Conservation (phyloP, 352 stramenopile genomes). For the Bremia lactucae region DNA sequence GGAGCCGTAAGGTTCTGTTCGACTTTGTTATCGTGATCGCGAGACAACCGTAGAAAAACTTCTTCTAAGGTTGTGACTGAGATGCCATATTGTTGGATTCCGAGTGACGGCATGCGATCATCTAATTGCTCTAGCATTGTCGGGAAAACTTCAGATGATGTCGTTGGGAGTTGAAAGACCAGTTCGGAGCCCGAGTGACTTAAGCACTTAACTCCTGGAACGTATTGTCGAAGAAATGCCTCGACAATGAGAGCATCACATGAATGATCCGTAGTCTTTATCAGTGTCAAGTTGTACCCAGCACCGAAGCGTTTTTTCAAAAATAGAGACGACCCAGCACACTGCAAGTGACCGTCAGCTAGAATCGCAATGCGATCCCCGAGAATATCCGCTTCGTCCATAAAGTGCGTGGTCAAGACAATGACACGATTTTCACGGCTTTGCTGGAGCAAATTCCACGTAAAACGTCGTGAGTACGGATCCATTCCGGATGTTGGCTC, state of each 20-base stretch:
- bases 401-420: conserved; percentile 74
- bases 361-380: conserved; percentile 89
- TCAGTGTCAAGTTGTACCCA: conserved; percentile 80
- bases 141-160: conserved; percentile 74
- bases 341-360: conserved; percentile 83
- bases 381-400: conserved; percentile 67
- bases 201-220: conserved; percentile 64
- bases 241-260: conserved; percentile 23
- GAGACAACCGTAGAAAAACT: conserved; percentile 88
- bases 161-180: conserved; percentile 88
- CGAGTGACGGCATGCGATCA: conserved; percentile 23
- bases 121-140: conserved; percentile 85
- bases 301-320: conserved; percentile 91
- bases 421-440: conserved; percentile 82
- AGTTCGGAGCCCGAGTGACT: conserved; percentile 91
- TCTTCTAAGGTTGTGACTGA: conserved; percentile 98
- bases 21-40: conserved; percentile 27
- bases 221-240: conserved; percentile 34
- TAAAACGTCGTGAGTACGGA: conserved; percentile 89
- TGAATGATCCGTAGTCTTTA: conserved; percentile 21
- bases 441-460: conserved; percentile 88
- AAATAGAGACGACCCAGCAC: conserved; percentile 81
- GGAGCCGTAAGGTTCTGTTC: neutral
- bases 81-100: conserved; percentile 90
- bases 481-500: conserved; percentile 94